Conservation (phyloP, 768 basidiomycete species). For the Termitomyces sp. region DNA sequence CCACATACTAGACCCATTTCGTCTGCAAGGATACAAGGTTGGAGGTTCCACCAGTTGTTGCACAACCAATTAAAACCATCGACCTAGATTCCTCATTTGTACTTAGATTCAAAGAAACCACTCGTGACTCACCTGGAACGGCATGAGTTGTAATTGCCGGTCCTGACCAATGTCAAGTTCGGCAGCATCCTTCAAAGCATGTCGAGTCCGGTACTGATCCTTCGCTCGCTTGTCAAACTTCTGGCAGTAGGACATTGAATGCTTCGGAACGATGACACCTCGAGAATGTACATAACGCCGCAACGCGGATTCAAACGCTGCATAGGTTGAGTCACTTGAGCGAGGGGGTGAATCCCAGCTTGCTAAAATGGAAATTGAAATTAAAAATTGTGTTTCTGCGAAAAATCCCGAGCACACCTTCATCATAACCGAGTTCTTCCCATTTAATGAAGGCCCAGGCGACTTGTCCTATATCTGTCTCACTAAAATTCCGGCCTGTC, state of each 20-base stretch:
- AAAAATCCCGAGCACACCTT: slow-evolving; percentile 44
- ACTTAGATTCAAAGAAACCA: slow-evolving; percentile 2
- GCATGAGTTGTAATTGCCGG: slow-evolving; percentile 67
- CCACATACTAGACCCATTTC: slow-evolving; percentile 87
- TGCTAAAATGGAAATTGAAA: slow-evolving; percentile 41
- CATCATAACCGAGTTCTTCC: slow-evolving; percentile 90
- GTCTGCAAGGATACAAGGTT: slow-evolving; percentile 89
- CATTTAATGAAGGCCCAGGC: slow-evolving; percentile 90
- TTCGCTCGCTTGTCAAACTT: slow-evolving; percentile 50
- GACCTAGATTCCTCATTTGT: slow-evolving; percentile 38
- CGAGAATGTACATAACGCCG: slow-evolving; percentile 60
- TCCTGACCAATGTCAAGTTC: slow-evolving; percentile 70
- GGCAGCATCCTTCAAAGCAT: slow-evolving; percentile 44
- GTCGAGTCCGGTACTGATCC: slow-evolving; percentile 47
- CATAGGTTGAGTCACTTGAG: slow-evolving; percentile 49
- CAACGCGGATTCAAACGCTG: slow-evolving; percentile 68
- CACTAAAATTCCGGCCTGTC: slow-evolving; percentile 35
- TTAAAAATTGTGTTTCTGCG: background rate
- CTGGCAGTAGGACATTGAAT: slow-evolving; percentile 36
- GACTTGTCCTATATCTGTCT: slow-evolving; percentile 56
- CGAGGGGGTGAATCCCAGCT: slow-evolving; percentile 91
- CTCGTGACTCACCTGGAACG: slow-evolving; percentile 65
- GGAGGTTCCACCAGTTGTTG: slow-evolving; percentile 84
- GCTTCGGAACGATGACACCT: slow-evolving; percentile 53
- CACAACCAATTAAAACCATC: slow-evolving; percentile 84